Percentiles rank a stretch among this genome's conserved stretches.
These are phyloP conservation scores for Zopfochytrium polystomum DNA, from an alignment of 371 early-diverging fungal species.

Conservation along the genomic window DNA sequence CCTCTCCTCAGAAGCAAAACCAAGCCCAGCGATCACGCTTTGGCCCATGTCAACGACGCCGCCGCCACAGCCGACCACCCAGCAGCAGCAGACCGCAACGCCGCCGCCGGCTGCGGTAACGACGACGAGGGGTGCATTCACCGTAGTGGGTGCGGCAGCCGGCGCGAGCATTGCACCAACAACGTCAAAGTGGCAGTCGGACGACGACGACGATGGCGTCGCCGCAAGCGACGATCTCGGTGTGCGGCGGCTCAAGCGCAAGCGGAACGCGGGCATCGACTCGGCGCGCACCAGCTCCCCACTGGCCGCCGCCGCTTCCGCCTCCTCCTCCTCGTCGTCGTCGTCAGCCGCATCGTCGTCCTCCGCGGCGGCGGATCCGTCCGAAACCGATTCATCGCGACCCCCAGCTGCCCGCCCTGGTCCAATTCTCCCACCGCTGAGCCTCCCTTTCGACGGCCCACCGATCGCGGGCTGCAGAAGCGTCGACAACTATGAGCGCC, in stretches of 20 bases:
- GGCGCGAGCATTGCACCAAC: background rate
- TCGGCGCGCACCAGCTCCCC: background rate
- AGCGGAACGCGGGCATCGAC: background rate
- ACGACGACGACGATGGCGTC: slow-evolving; percentile 11
- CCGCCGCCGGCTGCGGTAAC: too few species aligned
- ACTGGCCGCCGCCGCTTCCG: background rate
- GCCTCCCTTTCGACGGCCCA: slow-evolving; percentile 16
- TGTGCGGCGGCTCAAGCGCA: background rate
- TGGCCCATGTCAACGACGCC: too few species aligned
- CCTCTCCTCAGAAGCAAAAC: too few species aligned
- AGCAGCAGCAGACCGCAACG: too few species aligned
- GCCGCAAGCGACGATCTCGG: background rate
- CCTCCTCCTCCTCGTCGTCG: background rate
- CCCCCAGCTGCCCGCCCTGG: background rate
- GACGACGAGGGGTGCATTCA: too few species aligned
- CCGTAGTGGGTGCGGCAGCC: background rate
- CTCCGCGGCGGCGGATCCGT: background rate
- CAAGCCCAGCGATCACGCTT: too few species aligned
- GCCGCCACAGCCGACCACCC: too few species aligned
- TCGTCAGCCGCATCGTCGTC: too few species aligned
- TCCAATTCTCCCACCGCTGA: background rate
- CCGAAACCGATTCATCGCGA: background rate
- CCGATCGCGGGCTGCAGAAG: slow-evolving; percentile 57
- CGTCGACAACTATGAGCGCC: slow-evolving; percentile 82
- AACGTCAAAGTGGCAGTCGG: background rate